phyloP scores from a whole-genome alignment of 768 basidiomycete species.

The Wakefieldia striispora region DNA sequence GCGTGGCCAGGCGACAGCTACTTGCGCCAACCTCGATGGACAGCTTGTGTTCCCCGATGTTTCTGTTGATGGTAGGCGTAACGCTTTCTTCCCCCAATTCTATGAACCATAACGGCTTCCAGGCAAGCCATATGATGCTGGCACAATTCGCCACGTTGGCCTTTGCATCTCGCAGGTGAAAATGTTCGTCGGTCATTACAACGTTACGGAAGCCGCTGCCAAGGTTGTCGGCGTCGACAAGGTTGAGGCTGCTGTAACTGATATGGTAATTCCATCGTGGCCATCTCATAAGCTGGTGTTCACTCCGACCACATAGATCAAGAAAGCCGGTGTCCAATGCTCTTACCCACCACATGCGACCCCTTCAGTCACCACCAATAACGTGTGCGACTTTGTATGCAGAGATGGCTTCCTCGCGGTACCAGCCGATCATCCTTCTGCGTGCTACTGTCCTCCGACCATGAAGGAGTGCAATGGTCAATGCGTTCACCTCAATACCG shows the following conservation, averaged over 20 bases:
- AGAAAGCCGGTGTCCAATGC: constrained; percentile 15
- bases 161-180: constrained; percentile 30
- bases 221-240: constrained; percentile 21
- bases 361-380: constrained; percentile 12
- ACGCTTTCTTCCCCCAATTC: too few species aligned
- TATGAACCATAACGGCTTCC: too few species aligned
- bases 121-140: constrained; percentile 7
- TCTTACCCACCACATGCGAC: constrained; percentile 31
- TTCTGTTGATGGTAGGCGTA: constrained; percentile 5
- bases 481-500: too few species aligned
- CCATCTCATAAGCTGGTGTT: too few species aligned
- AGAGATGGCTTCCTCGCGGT: too few species aligned
- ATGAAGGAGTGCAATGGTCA: too few species aligned
- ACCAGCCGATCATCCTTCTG: too few species aligned
- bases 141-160: constrained; percentile 25
- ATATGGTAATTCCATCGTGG: constrained; percentile 19
- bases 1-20: constrained; percentile 8
- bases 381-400: constrained; percentile 26
- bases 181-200: constrained; percentile 8
- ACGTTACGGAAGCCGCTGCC: constrained; percentile 12
- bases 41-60: constrained; percentile 20
- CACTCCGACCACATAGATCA: constrained; percentile 20
- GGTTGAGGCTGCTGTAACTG: constrained; percentile 20
- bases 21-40: constrained; percentile 14
- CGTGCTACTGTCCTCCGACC: too few species aligned